Conservation (phyloP, 495 filamentous ascomycete species). For the Cladorrhinum samala region DNA sequence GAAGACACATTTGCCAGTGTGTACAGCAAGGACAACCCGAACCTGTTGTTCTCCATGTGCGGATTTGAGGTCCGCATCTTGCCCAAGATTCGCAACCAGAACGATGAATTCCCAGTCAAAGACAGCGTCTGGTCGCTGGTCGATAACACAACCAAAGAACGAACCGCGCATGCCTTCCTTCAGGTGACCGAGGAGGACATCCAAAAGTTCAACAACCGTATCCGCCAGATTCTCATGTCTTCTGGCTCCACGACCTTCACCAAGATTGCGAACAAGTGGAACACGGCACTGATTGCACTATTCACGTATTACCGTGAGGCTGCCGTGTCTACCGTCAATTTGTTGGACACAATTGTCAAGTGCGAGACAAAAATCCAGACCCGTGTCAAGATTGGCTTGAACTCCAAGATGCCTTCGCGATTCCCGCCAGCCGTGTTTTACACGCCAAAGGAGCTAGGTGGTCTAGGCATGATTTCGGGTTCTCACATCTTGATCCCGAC, state of each 20-base stretch:
- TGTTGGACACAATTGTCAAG: conserved; percentile 98
- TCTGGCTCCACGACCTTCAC: conserved; percentile 99
- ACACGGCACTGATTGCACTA: conserved; percentile 94
- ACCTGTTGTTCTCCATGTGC: conserved; percentile 94
- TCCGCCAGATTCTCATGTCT: conserved; percentile 98
- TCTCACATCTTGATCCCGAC: conserved; percentile 98
- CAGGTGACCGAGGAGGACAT: conserved; percentile 98
- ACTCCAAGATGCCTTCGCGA: conserved; percentile 99
- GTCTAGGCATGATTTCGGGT: conserved; percentile 97
- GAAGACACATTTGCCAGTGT: conserved; percentile 99
- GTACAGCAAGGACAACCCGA: conserved; percentile 97
- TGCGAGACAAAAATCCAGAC: conserved; percentile 99
- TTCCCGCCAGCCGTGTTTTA: conserved; percentile 99
- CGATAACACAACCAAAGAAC: conserved; percentile 91
- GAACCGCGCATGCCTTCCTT: conserved; percentile 95
- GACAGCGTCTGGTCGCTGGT: conserved; percentile 98
- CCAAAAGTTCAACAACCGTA: conserved; percentile 98
- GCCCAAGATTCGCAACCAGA: conserved; percentile 90
- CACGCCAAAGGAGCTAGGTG: conserved; percentile 96
- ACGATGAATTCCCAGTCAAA: conserved; percentile 94
- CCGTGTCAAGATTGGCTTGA: conserved; percentile 96
- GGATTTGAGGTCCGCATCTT: conserved; percentile 97
- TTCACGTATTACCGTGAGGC: conserved; percentile 99
- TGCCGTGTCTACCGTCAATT: conserved; percentile 90
- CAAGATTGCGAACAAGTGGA: conserved; percentile 99